phyloP scores from a whole-genome alignment of 73 alveolate species.

The Durusdinium trenchii region DNA sequence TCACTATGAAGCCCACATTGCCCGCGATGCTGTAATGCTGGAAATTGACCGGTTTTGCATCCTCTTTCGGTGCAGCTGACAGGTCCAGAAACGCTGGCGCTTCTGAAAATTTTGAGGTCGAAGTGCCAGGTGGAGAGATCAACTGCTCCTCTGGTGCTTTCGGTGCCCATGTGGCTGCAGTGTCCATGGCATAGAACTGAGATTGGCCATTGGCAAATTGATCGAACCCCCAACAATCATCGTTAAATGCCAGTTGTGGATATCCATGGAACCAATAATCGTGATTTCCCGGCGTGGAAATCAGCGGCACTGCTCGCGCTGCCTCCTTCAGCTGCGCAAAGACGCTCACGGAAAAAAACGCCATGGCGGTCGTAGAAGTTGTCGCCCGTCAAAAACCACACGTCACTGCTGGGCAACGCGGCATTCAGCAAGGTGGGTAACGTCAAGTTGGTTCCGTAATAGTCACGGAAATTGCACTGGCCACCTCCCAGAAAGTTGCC shows the following conservation, averaged over 20 bases:
- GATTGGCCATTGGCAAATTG: conserved; percentile 46
- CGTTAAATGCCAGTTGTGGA: background rate
- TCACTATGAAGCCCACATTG: conserved; percentile 48
- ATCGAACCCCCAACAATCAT: background rate
- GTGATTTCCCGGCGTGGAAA: conserved; percentile 56
- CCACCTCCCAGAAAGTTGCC: conserved; percentile 55
- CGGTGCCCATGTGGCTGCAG: conserved; percentile 2
- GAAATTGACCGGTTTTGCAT: conserved; percentile 23
- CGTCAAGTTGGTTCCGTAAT: conserved; percentile 38
- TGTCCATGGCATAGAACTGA: conserved; percentile 51
- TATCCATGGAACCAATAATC: conserved; percentile 65
- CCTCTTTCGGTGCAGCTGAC: background rate
- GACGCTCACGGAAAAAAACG: conserved; percentile 26
- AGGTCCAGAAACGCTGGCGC: conserved; percentile 55
- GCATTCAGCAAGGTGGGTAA: conserved; percentile 53
- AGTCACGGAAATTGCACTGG: conserved; percentile 63
- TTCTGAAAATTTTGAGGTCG: conserved; percentile 3
- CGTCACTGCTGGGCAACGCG: conserved; percentile 42
- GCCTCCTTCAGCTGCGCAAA: conserved; percentile 49
- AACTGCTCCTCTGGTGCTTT: background rate
- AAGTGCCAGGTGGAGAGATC: background rate
- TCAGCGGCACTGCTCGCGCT: conserved; percentile 44
- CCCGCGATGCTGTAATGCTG: conserved; percentile 85
- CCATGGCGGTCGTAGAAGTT: conserved; percentile 75
- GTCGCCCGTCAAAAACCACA: conserved; percentile 55